Base-by-base conservation (phyloP, 306 rosid species). In the Pyrus betulifolia region DNA sequence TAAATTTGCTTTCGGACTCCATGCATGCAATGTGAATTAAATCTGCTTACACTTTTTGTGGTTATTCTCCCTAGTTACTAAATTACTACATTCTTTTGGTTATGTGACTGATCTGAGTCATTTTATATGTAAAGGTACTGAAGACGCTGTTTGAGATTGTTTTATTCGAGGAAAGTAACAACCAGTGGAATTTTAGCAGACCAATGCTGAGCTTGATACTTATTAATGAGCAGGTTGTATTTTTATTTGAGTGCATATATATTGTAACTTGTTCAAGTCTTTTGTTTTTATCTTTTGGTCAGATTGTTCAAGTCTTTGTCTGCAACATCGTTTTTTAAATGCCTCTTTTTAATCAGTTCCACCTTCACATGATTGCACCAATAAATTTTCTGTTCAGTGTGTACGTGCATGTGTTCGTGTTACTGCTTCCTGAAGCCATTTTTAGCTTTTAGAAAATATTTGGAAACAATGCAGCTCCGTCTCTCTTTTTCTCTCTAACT, bases 141-240 rank as follows among this genome's bases (percentile, higher is more conserved):
- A 87, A 88, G 86, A 93, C 97, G 71, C 87, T 93, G 57, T 93
- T 93, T 83, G 98, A 93, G 92, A 88, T 91, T 71, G 88, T 93
- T 81, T 42, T 93, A 70, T 89, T 91, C 21, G 98, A 91, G 81
- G 97, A 93, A 72, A 84, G 92, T 77, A 92, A 92, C 75, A 93
- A 91, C 84, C 97, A 85, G 72, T 91, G 93, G 97, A 78, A 87
- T 88, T 92, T 91, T 81, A 80, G 98, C 87, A 86, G 97, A 79
- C 92, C 97, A 74, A 93, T 89, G 88, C 86, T 93, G 80, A 91
- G 98, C 80, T 80, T 93, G 84, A 91, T 89, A 78, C 93, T 93
- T 51, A 91, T 89, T 52, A 91, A 87, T 63, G 96, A 88, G 75
- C 92, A 93, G 98, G 98, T 93, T 74, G 55, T 67, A 17, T 35